Evolutionary conservation across 176 grass and related monocot species (phyloP).

Genomic region (Calamus simplicifolius): DNA sequence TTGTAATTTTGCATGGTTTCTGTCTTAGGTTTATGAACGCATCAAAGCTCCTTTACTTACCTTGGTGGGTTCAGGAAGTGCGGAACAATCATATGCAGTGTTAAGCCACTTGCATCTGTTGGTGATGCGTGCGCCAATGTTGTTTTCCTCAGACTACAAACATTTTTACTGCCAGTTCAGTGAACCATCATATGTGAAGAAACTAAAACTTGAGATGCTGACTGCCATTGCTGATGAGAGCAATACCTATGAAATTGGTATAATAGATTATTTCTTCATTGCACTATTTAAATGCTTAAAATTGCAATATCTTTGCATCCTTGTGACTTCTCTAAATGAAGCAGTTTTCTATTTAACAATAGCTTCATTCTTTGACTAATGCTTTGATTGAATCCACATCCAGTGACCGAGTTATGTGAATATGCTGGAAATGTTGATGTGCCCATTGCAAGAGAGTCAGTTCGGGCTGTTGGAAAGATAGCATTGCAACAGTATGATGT

Average conservation of each 20-base stretch:
- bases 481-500: slow-evolving; percentile 97
- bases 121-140: slow-evolving; percentile 93
- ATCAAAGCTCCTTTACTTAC: slow-evolving; percentile 98
- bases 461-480: slow-evolving; percentile 97
- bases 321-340: no score
- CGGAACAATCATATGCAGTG: slow-evolving; percentile 96
- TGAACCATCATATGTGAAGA: slow-evolving; percentile 97
- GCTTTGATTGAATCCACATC: no score
- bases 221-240: slow-evolving; percentile 99
- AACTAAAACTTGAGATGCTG: slow-evolving; percentile 99
- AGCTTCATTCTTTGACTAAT: no score
- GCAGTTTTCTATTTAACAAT: no score
- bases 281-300: not conserved
- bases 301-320: no score
- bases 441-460: slow-evolving; percentile 92
- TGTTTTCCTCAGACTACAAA: slow-evolving; percentile 99
- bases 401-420: slow-evolving; percentile 98
- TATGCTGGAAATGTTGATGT: slow-evolving; percentile 99
- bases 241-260: slow-evolving; percentile 99
- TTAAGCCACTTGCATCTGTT: slow-evolving; percentile 91
- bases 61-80: slow-evolving; percentile 90
- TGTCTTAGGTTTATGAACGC: slow-evolving; percentile 90
- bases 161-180: slow-evolving; percentile 99
- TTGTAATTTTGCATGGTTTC: slow-evolving; percentile 2
- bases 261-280: not conserved